A percentile compares a stretch with the other conserved stretches of the same genome.
phyloP scores from a whole-genome alignment of 352 stramenopile genomes.

The Salisapilia sapeloensis region DNA sequence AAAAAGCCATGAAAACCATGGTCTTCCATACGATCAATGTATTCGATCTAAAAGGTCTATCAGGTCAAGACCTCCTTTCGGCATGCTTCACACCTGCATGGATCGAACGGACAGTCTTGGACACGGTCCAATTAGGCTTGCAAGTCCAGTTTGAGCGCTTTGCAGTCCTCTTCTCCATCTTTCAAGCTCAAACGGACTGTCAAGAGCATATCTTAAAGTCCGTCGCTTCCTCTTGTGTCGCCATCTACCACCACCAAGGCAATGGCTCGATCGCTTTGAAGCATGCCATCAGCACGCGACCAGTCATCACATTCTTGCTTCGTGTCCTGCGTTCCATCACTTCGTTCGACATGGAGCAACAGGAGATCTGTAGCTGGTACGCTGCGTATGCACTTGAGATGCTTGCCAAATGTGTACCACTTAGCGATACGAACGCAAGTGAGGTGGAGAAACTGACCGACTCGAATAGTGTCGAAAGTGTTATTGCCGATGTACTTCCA shows the following conservation, averaged over 20 bases:
- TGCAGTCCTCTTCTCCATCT: constrained; percentile 33
- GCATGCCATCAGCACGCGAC: constrained; percentile 33
- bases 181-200: constrained; percentile 14
- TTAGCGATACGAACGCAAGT: constrained; percentile 24
- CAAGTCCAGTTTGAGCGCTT: constrained; percentile 43
- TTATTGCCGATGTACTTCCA: constrained; percentile 42
- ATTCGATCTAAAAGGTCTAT: constrained; percentile 5
- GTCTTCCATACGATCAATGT: constrained; percentile 13
- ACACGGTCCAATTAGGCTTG: constrained; percentile 30
- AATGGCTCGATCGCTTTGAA: constrained; percentile 9
- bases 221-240: constrained; percentile 17
- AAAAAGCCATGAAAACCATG: constrained; percentile 27
- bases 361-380: constrained; percentile 15
- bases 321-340: constrained; percentile 23
- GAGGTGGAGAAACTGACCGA: constrained; percentile 48
- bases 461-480: constrained; percentile 33
- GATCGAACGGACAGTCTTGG: constrained; percentile 23
- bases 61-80: constrained; percentile 14
- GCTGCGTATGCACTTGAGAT: constrained; percentile 24
- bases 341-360: constrained; percentile 13
- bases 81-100: constrained; percentile 27
- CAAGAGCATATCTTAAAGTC: constrained; percentile 18
- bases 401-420: constrained; percentile 34
- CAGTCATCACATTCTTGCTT: constrained; percentile 30
- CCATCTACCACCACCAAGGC: constrained; percentile 51